phyloP scores from a whole-genome alignment of 2,329 filamentous ascomycete genomes.

The Cladosporium sp. region DNA sequence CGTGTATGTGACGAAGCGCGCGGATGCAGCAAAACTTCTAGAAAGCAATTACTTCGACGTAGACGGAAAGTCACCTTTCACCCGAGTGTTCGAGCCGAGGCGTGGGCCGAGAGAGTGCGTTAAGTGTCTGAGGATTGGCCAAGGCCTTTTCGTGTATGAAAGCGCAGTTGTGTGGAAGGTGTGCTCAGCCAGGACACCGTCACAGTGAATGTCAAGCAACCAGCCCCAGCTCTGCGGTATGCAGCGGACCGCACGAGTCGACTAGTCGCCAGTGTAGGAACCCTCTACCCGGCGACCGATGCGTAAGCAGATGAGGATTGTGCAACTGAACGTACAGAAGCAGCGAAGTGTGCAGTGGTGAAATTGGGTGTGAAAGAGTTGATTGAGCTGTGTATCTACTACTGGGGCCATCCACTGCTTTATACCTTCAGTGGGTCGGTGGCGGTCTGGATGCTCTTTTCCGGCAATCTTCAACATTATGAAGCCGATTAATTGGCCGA shows the following conservation, averaged over 20 bases:
- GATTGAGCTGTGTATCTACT: not conserved
- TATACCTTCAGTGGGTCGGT: conserved; percentile 1
- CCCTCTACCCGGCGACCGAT: not conserved
- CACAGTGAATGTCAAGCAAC: not conserved
- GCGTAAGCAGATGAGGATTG: not conserved
- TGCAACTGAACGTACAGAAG: not conserved
- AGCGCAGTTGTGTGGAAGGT: not conserved
- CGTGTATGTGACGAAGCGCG: conserved; percentile 8
- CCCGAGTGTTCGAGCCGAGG: not conserved
- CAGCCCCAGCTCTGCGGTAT: not conserved
- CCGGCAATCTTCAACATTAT: not conserved
- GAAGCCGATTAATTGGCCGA: too few relatives aligned
- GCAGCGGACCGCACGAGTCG: not conserved
- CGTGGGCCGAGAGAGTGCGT: not conserved
- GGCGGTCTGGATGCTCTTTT: conserved; percentile 2
- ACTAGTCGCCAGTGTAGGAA: not conserved
- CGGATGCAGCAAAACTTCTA: conserved; percentile 1
- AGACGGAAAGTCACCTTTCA: not conserved
- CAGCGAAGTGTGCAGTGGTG: not conserved
- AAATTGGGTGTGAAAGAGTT: not conserved
- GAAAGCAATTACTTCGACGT: conserved; percentile 1
- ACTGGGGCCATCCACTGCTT: not conserved
- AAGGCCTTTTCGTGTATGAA: not conserved
- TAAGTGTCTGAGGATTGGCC: not conserved
- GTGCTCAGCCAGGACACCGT: not conserved